Percentiles rank a stretch among this genome's conserved stretches.
phyloP scores from a whole-genome alignment of 805 yeast species.

The Kuraishia capsulata region DNA sequence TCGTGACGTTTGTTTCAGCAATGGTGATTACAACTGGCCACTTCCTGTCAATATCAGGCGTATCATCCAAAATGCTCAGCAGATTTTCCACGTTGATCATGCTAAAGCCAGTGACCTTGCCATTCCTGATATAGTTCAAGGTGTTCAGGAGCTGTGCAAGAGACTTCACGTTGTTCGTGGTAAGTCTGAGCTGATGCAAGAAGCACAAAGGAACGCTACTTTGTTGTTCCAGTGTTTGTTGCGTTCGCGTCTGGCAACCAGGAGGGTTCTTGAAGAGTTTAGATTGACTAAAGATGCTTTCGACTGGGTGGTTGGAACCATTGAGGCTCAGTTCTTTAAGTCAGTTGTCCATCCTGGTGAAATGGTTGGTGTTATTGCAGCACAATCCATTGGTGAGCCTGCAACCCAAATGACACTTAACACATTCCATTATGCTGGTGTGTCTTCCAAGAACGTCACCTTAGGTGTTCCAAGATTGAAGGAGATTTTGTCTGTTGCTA shows the following conservation, averaged over 20 bases:
- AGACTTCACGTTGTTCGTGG: slow-evolving; percentile 79
- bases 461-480: slow-evolving; percentile 96
- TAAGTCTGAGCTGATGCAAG: slow-evolving; percentile 55
- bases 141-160: slow-evolving; percentile 60
- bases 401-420: slow-evolving; percentile 97
- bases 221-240: slow-evolving; percentile 82
- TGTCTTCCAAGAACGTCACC: slow-evolving; percentile 90
- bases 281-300: slow-evolving; percentile 78
- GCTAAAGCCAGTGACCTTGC: slow-evolving; percentile 85
- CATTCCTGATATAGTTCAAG: slow-evolving; percentile 66
- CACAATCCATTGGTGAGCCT: slow-evolving; percentile 97
- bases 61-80: slow-evolving; percentile 94
- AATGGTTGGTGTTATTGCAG: slow-evolving; percentile 97
- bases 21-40: slow-evolving; percentile 97
- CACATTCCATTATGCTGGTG: slow-evolving; percentile 98
- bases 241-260: slow-evolving; percentile 84
- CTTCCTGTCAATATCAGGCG: slow-evolving; percentile 96
- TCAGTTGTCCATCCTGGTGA: slow-evolving; percentile 95
- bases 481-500: slow-evolving; percentile 97
- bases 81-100: slow-evolving; percentile 89
- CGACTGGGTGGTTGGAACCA: slow-evolving; percentile 93
- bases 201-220: slow-evolving; percentile 92
- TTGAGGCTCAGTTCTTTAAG: slow-evolving; percentile 87
- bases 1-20: slow-evolving; percentile 73
- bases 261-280: slow-evolving; percentile 88